phyloP scores from a whole-genome alignment of 257 asterid genomes.

The Mentha longifolia region DNA sequence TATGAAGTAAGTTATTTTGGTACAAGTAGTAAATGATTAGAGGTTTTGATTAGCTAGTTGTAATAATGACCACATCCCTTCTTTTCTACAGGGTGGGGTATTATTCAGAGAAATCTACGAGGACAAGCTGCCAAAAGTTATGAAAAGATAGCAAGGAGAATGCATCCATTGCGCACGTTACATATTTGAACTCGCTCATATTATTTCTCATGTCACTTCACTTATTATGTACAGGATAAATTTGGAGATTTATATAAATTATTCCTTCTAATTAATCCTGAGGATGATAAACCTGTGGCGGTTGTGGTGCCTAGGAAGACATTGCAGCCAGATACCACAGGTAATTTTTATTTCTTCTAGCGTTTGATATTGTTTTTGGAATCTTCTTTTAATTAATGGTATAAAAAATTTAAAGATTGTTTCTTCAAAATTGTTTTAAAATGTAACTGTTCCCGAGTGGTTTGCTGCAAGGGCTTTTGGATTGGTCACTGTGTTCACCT shows the following conservation, averaged over 20 bases:
- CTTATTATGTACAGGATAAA: constrained; percentile 67
- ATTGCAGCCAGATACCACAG: constrained; percentile 82
- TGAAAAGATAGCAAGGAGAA: constrained; percentile 75
- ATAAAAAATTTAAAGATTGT: background rate
- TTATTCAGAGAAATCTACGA: constrained; percentile 91
- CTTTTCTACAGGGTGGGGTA: constrained; percentile 77
- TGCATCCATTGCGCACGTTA: constrained; percentile 36
- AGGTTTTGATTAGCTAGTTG: constrained; percentile 9
- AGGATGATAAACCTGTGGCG: constrained; percentile 96
- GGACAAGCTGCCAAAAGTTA: constrained; percentile 83
- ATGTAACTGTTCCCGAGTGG: constrained; percentile 98
- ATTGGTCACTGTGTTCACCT: constrained; percentile 80
- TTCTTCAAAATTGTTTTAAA: constrained; percentile 32
- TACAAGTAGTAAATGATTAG: background rate
- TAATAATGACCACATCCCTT: background rate
- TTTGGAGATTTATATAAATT: constrained; percentile 82
- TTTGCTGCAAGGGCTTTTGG: constrained; percentile 97
- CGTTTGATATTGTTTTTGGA: constrained; percentile 19
- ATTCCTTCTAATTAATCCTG: constrained; percentile 88
- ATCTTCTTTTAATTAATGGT: background rate
- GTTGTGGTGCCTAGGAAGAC: constrained; percentile 92
- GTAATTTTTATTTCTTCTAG: constrained; percentile 48
- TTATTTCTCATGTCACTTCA: constrained; percentile 33
- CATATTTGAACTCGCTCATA: constrained; percentile 22
- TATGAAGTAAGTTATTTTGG: constrained; percentile 75